phyloP scores from a whole-genome alignment of 2,329 filamentous ascomycete species.

The Cladosporium sphaerospermum region DNA sequence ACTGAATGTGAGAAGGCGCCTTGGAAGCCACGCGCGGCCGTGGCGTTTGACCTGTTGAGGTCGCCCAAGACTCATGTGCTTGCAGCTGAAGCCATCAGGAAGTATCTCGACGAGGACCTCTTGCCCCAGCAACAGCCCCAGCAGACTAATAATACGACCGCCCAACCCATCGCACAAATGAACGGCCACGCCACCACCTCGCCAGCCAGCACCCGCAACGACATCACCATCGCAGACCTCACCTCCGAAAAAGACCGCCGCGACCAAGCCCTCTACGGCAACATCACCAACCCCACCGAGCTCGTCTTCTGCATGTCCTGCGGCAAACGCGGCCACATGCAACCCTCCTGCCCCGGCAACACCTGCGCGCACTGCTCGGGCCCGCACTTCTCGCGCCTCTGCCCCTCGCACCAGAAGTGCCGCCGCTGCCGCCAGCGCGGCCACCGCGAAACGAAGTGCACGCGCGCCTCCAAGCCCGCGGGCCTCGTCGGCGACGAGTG shows the following conservation, averaged over 20 bases:
- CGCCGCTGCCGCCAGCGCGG: slow-evolving; percentile 18
- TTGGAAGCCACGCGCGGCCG: neutral
- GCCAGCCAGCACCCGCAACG: neutral
- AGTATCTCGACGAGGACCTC: neutral
- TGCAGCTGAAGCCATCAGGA: neutral
- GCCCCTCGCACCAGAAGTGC: slow-evolving; percentile 17
- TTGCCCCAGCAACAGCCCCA: neutral
- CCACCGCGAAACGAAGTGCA: slow-evolving; percentile 12
- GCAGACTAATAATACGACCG: too few species aligned
- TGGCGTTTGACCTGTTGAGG: slow-evolving; percentile 1
- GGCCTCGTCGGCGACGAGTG: slow-evolving; percentile 15
- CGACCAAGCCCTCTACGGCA: slow-evolving; percentile 18
- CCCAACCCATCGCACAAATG: too few species aligned
- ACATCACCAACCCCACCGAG: slow-evolving; percentile 7
- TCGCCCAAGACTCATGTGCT: neutral
- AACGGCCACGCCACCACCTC: too few species aligned
- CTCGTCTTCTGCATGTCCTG: slow-evolving; percentile 18
- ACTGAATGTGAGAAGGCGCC: neutral
- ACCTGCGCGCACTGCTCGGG: slow-evolving; percentile 12
- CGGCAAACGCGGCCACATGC: slow-evolving; percentile 14
- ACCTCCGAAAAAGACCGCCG: neutral
- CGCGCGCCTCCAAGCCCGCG: neutral
- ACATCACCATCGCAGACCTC: neutral
- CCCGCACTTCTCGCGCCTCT: slow-evolving; percentile 14
- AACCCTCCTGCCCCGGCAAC: slow-evolving; percentile 11